Base-by-base conservation (phyloP, 2,329 filamentous ascomycete genomes). In the Pseudocercospora crystallina region DNA sequence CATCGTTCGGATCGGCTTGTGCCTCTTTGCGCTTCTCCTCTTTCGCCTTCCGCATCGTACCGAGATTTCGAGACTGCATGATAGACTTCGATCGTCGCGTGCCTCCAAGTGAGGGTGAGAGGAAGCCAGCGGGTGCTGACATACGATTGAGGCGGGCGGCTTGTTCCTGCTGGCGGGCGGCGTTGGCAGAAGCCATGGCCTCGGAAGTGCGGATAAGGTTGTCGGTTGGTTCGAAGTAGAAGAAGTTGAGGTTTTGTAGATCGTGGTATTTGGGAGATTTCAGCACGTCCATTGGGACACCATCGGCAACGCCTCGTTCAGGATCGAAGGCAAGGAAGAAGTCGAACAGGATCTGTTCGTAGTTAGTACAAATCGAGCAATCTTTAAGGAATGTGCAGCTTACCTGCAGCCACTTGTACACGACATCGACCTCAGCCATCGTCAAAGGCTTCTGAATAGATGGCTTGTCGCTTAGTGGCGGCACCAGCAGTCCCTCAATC, bases 261-360 rank as follows among this genome's bases (percentile, higher is more conserved):
- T 99, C 94, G 76, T 96, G 91, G 77, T 96, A 99, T 80, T 99
- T 99, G 66, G 92, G 89, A 60, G 90, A 95, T 73, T 95, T 96
- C 66, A 99, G 81, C 30, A 96, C 85, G 69, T 96, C 91, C 38
- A 89, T 82, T 0, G 91, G 88, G 2, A 99, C 90, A 58, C 94
- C 94, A 53, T 94, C 82, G 17, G 88, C 88, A 69, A 92, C 88
- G 48, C 91, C 84, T 63, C 74, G 86, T 65, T 87, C 82, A 63
- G 96, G 90, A 63, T 96, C 91, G 56, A 86, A 83, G 29, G 91
- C 94, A 65, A 96, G 87, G 82, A 99, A 99, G 74, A 99, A 99
- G 49, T 86, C 86, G 61, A 96, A 90, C 7, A 99, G 81, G 54
- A 95, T 80, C 69, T 73, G 53, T 5, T 8, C 14, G 14, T 15